phyloP scores from a whole-genome alignment of 176 grass and related monocot species.

The Rhynchospora pubera region DNA sequence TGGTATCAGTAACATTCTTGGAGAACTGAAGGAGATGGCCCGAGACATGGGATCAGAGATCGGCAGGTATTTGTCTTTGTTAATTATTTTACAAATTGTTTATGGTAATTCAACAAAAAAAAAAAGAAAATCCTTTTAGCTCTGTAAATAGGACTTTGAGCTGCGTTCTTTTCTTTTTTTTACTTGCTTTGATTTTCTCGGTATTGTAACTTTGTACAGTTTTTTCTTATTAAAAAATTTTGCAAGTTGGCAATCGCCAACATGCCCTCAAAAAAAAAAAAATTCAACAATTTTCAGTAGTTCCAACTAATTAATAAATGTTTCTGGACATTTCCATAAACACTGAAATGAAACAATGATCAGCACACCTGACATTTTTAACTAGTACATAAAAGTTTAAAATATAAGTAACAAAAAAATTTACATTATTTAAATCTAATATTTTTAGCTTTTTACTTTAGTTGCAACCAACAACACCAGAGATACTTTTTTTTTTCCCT shows the following conservation, averaged over 20 bases:
- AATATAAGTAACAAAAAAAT: neutral
- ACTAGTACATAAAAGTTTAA: neutral
- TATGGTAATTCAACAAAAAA: neutral
- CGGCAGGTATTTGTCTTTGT: constrained; percentile 35
- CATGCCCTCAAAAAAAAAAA: no score
- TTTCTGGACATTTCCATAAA: neutral
- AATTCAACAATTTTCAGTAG: neutral
- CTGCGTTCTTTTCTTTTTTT: no score
- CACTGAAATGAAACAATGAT: neutral
- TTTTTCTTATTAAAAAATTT: no score
- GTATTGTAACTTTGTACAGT: no score
- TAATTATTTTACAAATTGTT: neutral
- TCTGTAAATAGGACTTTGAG: no score
- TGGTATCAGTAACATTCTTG: constrained; percentile 62
- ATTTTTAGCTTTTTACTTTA: neutral
- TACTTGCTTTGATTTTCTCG: no score
- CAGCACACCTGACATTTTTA: neutral
- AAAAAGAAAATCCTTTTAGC: no score
- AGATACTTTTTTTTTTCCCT: neutral
- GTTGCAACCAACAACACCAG: neutral
- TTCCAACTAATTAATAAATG: neutral
- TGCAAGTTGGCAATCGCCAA: no score
- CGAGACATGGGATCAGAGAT: constrained; percentile 86
- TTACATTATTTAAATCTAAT: neutral
- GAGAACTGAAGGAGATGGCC: constrained; percentile 77